These are phyloP conservation scores for Aquilaria sinensis DNA, from an alignment of 345 rosid genomes.

Conservation along the genomic window DNA sequence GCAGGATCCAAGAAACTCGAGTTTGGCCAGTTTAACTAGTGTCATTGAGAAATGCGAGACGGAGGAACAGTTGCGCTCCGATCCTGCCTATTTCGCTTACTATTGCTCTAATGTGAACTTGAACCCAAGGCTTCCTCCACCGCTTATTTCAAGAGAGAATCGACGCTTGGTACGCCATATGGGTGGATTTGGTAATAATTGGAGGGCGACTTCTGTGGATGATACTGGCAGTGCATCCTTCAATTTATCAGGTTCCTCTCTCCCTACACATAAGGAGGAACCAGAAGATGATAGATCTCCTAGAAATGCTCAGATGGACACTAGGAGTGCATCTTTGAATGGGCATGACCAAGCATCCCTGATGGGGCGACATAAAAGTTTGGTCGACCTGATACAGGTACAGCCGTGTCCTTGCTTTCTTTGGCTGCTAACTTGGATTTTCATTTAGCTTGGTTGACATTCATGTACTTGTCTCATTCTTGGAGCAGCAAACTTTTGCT, in stretches of 20 bases:
- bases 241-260: conserved; percentile 44
- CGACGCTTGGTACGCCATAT: conserved; percentile 55
- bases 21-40: conserved; percentile 53
- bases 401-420: background rate
- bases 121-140: conserved; percentile 94
- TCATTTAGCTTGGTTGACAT: too few species aligned
- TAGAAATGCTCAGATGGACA: conserved; percentile 22
- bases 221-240: conserved; percentile 40
- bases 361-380: conserved; percentile 66
- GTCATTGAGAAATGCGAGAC: conserved; percentile 46
- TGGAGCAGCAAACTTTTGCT: too few species aligned
- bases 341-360: conserved; percentile 35
- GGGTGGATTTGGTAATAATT: conserved; percentile 54
- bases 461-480: too few species aligned
- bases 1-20: conserved; percentile 39
- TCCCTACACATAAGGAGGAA: conserved; percentile 75
- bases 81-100: conserved; percentile 78
- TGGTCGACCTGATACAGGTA: conserved; percentile 93
- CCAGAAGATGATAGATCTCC: conserved; percentile 70
- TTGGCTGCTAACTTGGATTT: too few species aligned
- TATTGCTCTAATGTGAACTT: conserved; percentile 73
- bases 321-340: conserved; percentile 13
- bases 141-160: conserved; percentile 77
- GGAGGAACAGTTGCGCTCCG: conserved; percentile 75
- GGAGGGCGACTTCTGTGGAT: conserved; percentile 42